A percentile compares a stretch with the other conserved stretches of the same genome.
phyloP scores from a whole-genome alignment of 768 basidiomycete species.

The Sarcodon sp. region DNA sequence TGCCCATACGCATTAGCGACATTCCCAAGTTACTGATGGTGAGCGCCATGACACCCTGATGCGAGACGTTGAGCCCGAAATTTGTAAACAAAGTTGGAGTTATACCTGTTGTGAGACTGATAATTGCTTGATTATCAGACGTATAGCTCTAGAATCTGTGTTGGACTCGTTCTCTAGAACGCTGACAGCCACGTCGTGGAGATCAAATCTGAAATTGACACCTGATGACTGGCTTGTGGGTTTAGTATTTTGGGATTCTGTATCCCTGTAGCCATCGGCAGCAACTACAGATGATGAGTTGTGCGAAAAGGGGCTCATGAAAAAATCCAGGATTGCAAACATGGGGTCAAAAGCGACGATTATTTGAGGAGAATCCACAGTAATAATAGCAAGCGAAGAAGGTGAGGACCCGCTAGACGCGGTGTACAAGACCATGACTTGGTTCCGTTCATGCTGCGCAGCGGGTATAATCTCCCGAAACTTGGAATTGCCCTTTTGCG shows the following conservation, averaged over 20 bases:
- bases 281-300: slow-evolving; percentile 1
- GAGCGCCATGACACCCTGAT: slow-evolving; percentile 68
- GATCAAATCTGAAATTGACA: slow-evolving; percentile 67
- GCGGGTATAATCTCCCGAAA: slow-evolving; percentile 96
- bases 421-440: slow-evolving; percentile 89
- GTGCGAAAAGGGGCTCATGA: slow-evolving; percentile 39
- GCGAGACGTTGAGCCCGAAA: neutral
- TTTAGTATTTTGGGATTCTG: neutral
- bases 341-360: slow-evolving; percentile 90
- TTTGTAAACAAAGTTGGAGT: neutral
- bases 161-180: slow-evolving; percentile 80
- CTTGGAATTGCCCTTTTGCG: slow-evolving; percentile 62
- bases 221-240: slow-evolving; percentile 4
- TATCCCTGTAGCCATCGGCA: slow-evolving; percentile 5
- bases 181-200: slow-evolving; percentile 82
- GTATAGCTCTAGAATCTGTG: slow-evolving; percentile 73
- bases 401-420: slow-evolving; percentile 44
- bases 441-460: slow-evolving; percentile 75
- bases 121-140: slow-evolving; percentile 71
- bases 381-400: slow-evolving; percentile 66
- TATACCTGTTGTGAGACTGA: slow-evolving; percentile 84
- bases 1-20: slow-evolving; percentile 85
- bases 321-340: slow-evolving; percentile 80
- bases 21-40: slow-evolving; percentile 79
- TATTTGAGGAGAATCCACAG: slow-evolving; percentile 85